Conservation (phyloP, 495 filamentous ascomycete species). For the Neurospora tetraspora region DNA sequence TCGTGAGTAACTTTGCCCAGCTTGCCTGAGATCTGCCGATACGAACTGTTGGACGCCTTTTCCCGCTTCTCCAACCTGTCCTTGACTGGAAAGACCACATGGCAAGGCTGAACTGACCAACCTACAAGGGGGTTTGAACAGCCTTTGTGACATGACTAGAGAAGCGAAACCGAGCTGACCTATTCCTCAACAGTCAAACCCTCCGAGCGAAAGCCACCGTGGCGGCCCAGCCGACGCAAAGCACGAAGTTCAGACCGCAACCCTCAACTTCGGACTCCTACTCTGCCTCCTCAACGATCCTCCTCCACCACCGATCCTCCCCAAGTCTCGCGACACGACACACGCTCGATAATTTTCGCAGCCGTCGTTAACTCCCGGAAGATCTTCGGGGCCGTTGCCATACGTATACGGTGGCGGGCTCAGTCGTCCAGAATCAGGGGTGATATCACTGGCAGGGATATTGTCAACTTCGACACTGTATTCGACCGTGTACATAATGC, state of each 20-base stretch:
- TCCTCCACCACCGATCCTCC: background rate
- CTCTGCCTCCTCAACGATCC: background rate
- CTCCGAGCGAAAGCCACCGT: background rate
- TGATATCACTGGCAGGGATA: background rate
- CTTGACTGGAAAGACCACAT: background rate
- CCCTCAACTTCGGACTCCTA: background rate
- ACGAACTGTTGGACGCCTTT: background rate
- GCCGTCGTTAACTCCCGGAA: background rate
- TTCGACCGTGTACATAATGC: background rate
- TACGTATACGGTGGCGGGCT: background rate
- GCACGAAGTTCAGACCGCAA: background rate
- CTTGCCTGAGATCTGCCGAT: background rate
- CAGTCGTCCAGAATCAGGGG: background rate
- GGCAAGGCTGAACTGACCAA: background rate
- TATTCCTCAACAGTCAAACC: background rate
- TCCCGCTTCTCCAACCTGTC: background rate
- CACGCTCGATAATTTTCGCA: background rate
- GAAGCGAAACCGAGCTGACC: background rate
- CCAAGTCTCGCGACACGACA: background rate
- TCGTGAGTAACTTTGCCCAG: background rate
- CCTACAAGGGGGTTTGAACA: background rate
- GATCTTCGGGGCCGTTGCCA: background rate
- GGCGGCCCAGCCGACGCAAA: background rate
- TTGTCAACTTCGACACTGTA: background rate
- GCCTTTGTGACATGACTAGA: background rate